These are phyloP conservation scores for Psidium friedrichsthalianum DNA, from an alignment of 345 rosid species.

Conservation along the genomic window DNA sequence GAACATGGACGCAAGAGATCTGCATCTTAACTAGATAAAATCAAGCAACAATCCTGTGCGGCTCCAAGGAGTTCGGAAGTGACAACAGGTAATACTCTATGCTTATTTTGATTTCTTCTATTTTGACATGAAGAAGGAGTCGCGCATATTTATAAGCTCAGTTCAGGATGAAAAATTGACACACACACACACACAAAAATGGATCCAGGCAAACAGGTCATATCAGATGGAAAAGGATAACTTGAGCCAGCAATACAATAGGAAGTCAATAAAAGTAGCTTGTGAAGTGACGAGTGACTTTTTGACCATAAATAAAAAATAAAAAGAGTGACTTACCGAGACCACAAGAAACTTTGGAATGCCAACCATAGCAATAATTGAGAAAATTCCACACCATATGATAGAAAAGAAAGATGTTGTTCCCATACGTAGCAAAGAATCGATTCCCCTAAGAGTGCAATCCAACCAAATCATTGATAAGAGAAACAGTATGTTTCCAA, in stretches of 20 bases:
- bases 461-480: constrained; percentile 79
- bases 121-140: not conserved
- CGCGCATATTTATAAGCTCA: not conserved
- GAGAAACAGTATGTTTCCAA: constrained; percentile 65
- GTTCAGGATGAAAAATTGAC: not conserved
- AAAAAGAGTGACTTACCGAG: constrained; percentile 41
- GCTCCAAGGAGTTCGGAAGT: not conserved
- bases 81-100: not conserved
- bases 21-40: not conserved
- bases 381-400: constrained; percentile 86
- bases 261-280: not conserved
- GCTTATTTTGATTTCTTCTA: not conserved
- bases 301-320: not conserved
- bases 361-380: constrained; percentile 74
- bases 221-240: not conserved
- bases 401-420: constrained; percentile 72
- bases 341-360: constrained; percentile 51
- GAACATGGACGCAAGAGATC: not conserved
- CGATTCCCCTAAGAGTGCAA: constrained; percentile 74
- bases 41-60: not conserved
- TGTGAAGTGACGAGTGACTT: not conserved
- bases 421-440: constrained; percentile 82
- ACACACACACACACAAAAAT: not conserved
- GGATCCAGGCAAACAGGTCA: not conserved
- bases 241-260: not conserved